Percentiles rank a stretch among this genome's conserved stretches.
These are phyloP conservation scores for Tolypocladium pustulatum DNA, from an alignment of 2,329 filamentous ascomycete species.

Conservation along the genomic window DNA sequence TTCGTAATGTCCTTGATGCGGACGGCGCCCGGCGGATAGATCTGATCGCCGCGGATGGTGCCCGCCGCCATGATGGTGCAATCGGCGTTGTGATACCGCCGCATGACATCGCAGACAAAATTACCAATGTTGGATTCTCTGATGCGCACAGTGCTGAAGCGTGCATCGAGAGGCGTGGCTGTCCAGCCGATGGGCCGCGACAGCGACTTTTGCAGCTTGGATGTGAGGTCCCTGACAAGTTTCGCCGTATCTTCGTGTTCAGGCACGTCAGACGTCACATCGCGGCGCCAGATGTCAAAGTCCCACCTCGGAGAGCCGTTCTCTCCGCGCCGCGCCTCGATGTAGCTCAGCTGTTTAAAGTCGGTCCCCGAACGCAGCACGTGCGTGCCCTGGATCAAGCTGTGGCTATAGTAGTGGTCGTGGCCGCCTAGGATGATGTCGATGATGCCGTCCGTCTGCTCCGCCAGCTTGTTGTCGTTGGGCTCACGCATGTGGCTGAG, in stretches of 20 bases:
- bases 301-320: slow-evolving; percentile 51
- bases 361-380: slow-evolving; percentile 82
- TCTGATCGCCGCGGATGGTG: slow-evolving; percentile 78
- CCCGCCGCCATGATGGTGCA: slow-evolving; percentile 78
- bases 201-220: slow-evolving; percentile 63
- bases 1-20: slow-evolving; percentile 73
- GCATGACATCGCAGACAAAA: slow-evolving; percentile 87
- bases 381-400: slow-evolving; percentile 67
- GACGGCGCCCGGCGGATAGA: slow-evolving; percentile 73
- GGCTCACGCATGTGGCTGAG: slow-evolving; percentile 80
- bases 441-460: slow-evolving; percentile 60
- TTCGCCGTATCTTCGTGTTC: slow-evolving; percentile 50
- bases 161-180: slow-evolving; percentile 68
- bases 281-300: slow-evolving; percentile 64
- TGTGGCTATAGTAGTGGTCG: slow-evolving; percentile 80
- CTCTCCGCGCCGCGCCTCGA: slow-evolving; percentile 58
- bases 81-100: slow-evolving; percentile 69
- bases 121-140: slow-evolving; percentile 80
- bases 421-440: slow-evolving; percentile 85
- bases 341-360: slow-evolving; percentile 85
- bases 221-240: slow-evolving; percentile 59
- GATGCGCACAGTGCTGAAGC: slow-evolving; percentile 71
- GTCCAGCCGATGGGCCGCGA: slow-evolving; percentile 80
- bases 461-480: slow-evolving; percentile 78
- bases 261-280: slow-evolving; percentile 59